Percentiles rank a stretch among this genome's conserved stretches.
phyloP scores from a whole-genome alignment of 306 rosid species.

The Geum urbanum region DNA sequence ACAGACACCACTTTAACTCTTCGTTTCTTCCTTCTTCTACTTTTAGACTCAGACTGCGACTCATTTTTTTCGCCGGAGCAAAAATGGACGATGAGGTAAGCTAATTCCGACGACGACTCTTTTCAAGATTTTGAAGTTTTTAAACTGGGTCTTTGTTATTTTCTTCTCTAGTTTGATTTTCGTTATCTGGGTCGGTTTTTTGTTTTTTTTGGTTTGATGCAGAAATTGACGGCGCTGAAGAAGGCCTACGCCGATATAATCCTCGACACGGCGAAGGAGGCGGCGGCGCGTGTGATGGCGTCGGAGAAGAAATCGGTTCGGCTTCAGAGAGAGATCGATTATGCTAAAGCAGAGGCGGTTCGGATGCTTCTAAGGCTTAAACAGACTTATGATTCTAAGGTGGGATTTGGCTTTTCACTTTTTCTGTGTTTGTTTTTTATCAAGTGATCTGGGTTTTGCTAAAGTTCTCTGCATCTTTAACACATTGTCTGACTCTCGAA shows the following conservation, averaged over 20 bases:
- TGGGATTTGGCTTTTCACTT: slow-evolving; percentile 15
- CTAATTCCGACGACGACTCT: slow-evolving; percentile 11
- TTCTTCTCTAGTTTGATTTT: slow-evolving; percentile 8
- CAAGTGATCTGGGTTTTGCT: background rate
- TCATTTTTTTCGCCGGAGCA: slow-evolving; percentile 6
- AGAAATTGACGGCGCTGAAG: slow-evolving; percentile 82
- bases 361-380: slow-evolving; percentile 72
- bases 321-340: slow-evolving; percentile 52
- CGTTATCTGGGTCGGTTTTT: slow-evolving; percentile 21
- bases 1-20: too few relatives aligned
- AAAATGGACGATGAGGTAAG: slow-evolving; percentile 56
- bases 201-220: slow-evolving; percentile 12
- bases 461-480: background rate
- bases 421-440: background rate
- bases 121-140: background rate
- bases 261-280: slow-evolving; percentile 76
- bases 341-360: slow-evolving; percentile 60
- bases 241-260: slow-evolving; percentile 81
- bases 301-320: slow-evolving; percentile 63
- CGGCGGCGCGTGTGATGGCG: slow-evolving; percentile 68
- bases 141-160: background rate
- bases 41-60: slow-evolving; percentile 1
- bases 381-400: slow-evolving; percentile 77
- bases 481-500: too few relatives aligned
- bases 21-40: slow-evolving; percentile 20